Conservation (phyloP, 2,329 filamentous ascomycete species). For the Aspergillus sp. region DNA sequence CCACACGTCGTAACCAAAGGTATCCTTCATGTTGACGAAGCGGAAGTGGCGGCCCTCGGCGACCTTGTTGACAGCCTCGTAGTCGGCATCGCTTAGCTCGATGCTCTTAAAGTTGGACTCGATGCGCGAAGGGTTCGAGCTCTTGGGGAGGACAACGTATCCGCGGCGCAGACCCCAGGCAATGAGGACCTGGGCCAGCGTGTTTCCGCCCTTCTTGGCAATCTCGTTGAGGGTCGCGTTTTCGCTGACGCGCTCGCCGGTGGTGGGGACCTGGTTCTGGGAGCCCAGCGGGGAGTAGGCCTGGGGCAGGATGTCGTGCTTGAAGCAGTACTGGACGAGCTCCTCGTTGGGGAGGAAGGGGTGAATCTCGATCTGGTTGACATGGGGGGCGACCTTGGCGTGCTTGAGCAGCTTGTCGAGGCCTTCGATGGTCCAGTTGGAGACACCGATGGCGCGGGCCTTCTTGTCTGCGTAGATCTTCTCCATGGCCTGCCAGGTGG, state of each 20-base stretch:
- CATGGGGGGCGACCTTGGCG: slow-evolving; percentile 48
- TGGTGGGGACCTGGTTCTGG: slow-evolving; percentile 70
- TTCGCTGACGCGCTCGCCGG: slow-evolving; percentile 67
- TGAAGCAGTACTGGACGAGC: slow-evolving; percentile 48
- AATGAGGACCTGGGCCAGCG: slow-evolving; percentile 65
- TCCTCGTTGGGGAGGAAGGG: slow-evolving; percentile 54
- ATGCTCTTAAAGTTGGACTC: slow-evolving; percentile 70
- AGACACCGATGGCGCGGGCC: slow-evolving; percentile 74
- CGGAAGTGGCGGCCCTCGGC: slow-evolving; percentile 69
- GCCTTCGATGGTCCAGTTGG: slow-evolving; percentile 68
- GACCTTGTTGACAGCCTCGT: slow-evolving; percentile 65
- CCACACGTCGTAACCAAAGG: slow-evolving; percentile 75
- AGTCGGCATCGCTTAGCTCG: slow-evolving; percentile 61
- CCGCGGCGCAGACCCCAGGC: slow-evolving; percentile 70
- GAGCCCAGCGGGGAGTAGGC: slow-evolving; percentile 59
- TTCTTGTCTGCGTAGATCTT: slow-evolving; percentile 63
- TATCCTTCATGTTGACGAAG: slow-evolving; percentile 83
- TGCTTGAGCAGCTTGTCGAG: slow-evolving; percentile 52
- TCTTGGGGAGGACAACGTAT: slow-evolving; percentile 72
- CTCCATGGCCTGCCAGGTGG: slow-evolving; percentile 71
- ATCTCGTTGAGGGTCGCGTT: slow-evolving; percentile 64
- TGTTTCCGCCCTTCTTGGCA: slow-evolving; percentile 61
- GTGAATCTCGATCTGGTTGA: slow-evolving; percentile 54
- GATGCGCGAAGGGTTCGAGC: slow-evolving; percentile 68
- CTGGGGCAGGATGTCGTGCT: slow-evolving; percentile 45